Conservation (phyloP, 179 eudicot species). For the Camellia oleifera region DNA sequence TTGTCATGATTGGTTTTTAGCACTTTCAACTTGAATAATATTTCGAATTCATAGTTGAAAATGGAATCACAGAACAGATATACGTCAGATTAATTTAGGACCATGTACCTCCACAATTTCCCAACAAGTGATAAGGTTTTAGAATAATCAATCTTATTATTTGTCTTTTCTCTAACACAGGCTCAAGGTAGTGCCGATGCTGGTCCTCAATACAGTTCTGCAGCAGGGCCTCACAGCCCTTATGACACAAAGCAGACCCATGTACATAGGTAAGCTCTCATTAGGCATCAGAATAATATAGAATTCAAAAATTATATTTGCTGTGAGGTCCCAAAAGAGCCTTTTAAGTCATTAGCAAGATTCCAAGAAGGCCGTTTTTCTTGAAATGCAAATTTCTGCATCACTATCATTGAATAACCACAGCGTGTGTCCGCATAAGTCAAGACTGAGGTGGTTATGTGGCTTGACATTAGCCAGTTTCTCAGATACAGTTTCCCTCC, state of each 20-base stretch:
- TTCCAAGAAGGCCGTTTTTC: background rate
- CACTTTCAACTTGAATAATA: no score
- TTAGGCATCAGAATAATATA: no score
- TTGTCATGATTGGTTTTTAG: no score
- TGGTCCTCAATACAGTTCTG: conserved; percentile 31
- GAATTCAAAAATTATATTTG: no score
- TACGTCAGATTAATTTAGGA: no score
- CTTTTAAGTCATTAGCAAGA: background rate
- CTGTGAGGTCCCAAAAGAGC: background rate
- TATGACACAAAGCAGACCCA: conserved; percentile 28
- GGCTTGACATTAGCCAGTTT: background rate
- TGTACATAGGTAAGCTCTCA: conserved; percentile 15
- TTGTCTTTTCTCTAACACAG: conserved; percentile 16
- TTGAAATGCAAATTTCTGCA: background rate
- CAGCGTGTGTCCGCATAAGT: background rate
- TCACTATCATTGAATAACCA: background rate
- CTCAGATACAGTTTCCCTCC: background rate
- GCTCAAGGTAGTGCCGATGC: conserved; percentile 25
- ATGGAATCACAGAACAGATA: no score
- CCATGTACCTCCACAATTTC: no score
- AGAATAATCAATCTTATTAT: background rate
- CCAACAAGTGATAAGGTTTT: no score
- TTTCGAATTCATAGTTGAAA: no score
- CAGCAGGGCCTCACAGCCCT: conserved; percentile 25
- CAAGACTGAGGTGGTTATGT: background rate